Evolutionary conservation across 148 eudicot species (phyloP).

Genomic region (Chenopodium suecicum): DNA sequence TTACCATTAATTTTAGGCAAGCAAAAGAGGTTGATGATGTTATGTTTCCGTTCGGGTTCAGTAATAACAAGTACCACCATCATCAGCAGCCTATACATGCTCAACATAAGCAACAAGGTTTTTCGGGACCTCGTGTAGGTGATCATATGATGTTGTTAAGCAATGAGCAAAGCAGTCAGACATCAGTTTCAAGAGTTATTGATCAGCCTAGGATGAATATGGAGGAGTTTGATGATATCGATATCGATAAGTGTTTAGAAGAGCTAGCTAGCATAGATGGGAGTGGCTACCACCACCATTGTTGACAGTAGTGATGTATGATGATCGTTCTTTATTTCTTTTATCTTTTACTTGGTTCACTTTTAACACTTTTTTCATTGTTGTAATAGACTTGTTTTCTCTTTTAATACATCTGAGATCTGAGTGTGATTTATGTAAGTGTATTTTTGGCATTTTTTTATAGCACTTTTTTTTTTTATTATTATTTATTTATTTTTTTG

Average conservation of each 20-base stretch:
- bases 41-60: constrained; percentile 13
- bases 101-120: not conserved
- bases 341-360: not conserved
- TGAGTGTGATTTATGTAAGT: not conserved
- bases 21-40: not conserved
- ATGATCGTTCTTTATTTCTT: not conserved
- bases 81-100: not conserved
- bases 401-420: not conserved
- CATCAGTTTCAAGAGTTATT: not conserved
- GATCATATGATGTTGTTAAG: not conserved
- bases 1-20: constrained; percentile 38
- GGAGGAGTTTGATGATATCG: constrained; percentile 17
- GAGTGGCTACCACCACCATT: not conserved
- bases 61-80: not conserved
- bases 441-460: not conserved
- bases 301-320: not conserved
- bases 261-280: constrained; percentile 1
- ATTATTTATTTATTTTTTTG: no score
- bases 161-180: not conserved
- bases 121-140: not conserved
- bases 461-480: no score
- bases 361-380: not conserved
- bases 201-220: not conserved
- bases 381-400: not conserved
- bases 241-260: constrained; percentile 16